phyloP scores from a whole-genome alignment of 1,139 yeast genomes.

The Geotrichum candidum region DNA sequence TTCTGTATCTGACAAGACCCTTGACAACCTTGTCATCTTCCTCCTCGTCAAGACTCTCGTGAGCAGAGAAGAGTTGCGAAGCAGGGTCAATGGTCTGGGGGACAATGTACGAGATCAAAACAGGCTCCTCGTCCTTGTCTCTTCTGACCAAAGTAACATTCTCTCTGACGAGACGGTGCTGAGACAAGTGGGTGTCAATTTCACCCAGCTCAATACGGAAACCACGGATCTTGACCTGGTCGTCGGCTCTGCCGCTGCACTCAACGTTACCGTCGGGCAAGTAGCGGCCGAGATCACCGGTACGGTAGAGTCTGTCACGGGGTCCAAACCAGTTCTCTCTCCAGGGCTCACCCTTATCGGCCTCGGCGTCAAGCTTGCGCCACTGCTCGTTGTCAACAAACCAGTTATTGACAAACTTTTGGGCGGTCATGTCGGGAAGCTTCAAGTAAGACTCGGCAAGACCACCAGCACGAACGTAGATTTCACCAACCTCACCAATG shows the following conservation, averaged over 20 bases:
- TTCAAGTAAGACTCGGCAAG: constrained; percentile 94
- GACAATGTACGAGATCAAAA: constrained; percentile 84
- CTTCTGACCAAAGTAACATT: constrained; percentile 89
- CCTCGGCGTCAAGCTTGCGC: constrained; percentile 47
- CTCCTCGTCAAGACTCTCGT: constrained; percentile 43
- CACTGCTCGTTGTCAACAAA: constrained; percentile 59
- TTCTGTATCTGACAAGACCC: constrained; percentile 72
- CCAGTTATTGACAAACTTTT: constrained; percentile 90
- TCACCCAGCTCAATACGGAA: constrained; percentile 98
- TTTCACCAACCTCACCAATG: constrained; percentile 97
- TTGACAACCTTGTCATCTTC: constrained; percentile 49
- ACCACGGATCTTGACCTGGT: constrained; percentile 96
- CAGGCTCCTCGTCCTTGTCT: constrained; percentile 88
- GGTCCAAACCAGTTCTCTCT: constrained; percentile 84
- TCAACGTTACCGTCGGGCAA: constrained; percentile 96
- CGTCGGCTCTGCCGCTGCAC: constrained; percentile 98
- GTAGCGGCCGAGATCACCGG: constrained; percentile 96
- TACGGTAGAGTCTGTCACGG: constrained; percentile 89
- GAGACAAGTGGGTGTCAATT: constrained; percentile 93
- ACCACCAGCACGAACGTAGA: constrained; percentile 97
- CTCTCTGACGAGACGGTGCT: constrained; percentile 85
- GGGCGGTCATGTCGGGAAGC: constrained; percentile 77
- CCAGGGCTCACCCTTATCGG: constrained; percentile 54
- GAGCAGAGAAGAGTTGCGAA: constrained; percentile 40
- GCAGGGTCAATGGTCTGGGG: constrained; percentile 57